phyloP scores from a whole-genome alignment of 495 filamentous ascomycete genomes.

The Aspergillus hancockii region DNA sequence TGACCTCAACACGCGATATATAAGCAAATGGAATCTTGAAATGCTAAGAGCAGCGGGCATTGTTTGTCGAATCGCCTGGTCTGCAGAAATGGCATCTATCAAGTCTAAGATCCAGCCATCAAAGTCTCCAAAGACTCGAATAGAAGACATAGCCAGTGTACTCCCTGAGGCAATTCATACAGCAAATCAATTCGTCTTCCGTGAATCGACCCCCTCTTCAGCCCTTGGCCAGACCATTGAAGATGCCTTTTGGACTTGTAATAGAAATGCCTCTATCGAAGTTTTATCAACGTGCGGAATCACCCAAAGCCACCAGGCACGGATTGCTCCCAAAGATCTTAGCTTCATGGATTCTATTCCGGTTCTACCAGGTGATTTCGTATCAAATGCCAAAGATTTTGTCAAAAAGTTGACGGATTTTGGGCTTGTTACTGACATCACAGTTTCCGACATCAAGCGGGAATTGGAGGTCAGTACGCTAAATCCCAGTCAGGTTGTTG shows the following conservation, averaged over 20 bases:
- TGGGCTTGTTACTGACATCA: slow-evolving; percentile 80
- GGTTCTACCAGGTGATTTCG: slow-evolving; percentile 74
- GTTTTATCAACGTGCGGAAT: slow-evolving; percentile 86
- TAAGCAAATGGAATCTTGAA: slow-evolving; percentile 94
- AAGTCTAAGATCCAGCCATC: slow-evolving; percentile 43
- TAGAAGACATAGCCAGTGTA: slow-evolving; percentile 62
- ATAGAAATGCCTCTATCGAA: slow-evolving; percentile 77
- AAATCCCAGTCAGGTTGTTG: slow-evolving; percentile 67
- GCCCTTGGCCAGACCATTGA: slow-evolving; percentile 81
- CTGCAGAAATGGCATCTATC: slow-evolving; percentile 79
- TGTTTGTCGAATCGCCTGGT: slow-evolving; percentile 82
- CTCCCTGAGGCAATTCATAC: slow-evolving; percentile 76
- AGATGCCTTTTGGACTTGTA: slow-evolving; percentile 92
- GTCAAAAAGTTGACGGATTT: slow-evolving; percentile 75
- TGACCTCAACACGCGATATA: slow-evolving; percentile 91
- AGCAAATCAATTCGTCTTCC: slow-evolving; percentile 74
- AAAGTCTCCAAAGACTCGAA: slow-evolving; percentile 57
- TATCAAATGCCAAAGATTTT: slow-evolving; percentile 63
- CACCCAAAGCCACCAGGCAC: slow-evolving; percentile 72
- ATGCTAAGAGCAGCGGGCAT: slow-evolving; percentile 91
- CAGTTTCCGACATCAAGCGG: slow-evolving; percentile 77
- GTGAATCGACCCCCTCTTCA: slow-evolving; percentile 83
- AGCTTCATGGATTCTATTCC: slow-evolving; percentile 92
- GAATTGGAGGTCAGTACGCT: slow-evolving; percentile 79
- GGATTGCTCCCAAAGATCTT: slow-evolving; percentile 77